Conservation (phyloP, 2,329 filamentous ascomycete species). For the Stromatinia cepivora region DNA sequence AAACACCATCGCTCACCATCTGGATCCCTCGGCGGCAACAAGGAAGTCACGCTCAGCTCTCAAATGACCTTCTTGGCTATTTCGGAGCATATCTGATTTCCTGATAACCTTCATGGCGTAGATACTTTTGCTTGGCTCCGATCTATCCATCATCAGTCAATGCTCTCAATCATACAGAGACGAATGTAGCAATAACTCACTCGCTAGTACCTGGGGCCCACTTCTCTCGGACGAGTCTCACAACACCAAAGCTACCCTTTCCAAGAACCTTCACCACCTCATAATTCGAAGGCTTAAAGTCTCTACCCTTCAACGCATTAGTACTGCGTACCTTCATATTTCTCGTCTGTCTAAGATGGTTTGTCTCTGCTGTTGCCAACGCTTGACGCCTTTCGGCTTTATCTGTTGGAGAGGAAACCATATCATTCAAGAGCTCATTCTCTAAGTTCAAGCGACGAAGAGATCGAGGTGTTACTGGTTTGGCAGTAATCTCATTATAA, state of each 20-base stretch:
- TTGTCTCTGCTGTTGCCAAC: constrained; percentile 68
- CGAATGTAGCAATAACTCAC: constrained; percentile 23
- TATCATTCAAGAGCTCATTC: constrained; percentile 56
- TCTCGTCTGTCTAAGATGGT: constrained; percentile 72
- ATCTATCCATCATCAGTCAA: constrained; percentile 4
- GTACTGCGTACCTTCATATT: constrained; percentile 63
- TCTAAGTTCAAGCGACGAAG: constrained; percentile 64
- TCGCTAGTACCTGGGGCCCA: constrained; percentile 27
- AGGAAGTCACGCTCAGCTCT: constrained; percentile 90
- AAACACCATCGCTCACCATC: constrained; percentile 56
- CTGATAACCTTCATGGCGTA: constrained; percentile 98
- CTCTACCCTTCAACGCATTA: constrained; percentile 43
- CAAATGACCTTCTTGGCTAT: constrained; percentile 88
- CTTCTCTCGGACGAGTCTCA: constrained; percentile 77
- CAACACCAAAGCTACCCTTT: constrained; percentile 92
- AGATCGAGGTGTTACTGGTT: constrained; percentile 56
- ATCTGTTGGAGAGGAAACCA: constrained; percentile 48
- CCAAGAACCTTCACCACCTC: constrained; percentile 80
- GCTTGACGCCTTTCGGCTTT: constrained; percentile 53
- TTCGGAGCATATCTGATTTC: constrained; percentile 89
- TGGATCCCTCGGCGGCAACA: constrained; percentile 81
- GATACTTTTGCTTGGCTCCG: constrained; percentile 53
- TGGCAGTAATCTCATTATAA: constrained; percentile 68
- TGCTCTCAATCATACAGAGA: background rate
- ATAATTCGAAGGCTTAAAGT: constrained; percentile 64